Percentiles rank a stretch among this genome's conserved stretches.
These are phyloP conservation scores for Hypoxylon sp. DNA, from an alignment of 2,329 filamentous ascomycete species.

Conservation along the genomic window DNA sequence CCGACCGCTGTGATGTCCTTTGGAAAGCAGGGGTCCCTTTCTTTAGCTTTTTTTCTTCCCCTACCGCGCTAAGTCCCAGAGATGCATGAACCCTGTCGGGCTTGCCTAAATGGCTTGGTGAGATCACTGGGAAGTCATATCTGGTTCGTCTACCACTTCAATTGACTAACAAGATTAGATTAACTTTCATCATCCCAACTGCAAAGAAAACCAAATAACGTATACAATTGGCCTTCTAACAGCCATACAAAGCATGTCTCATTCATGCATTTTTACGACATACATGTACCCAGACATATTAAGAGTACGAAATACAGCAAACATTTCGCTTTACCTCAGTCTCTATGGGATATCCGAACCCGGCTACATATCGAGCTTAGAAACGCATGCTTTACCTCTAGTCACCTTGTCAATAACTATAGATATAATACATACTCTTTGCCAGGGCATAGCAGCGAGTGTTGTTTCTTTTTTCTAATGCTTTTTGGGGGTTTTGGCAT, in stretches of 20 bases:
- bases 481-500: not conserved
- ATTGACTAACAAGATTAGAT: slow-evolving; percentile 31
- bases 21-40: slow-evolving; percentile 5
- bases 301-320: not conserved
- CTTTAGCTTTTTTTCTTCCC: slow-evolving; percentile 32
- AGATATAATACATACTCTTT: not conserved
- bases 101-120: slow-evolving; percentile 40
- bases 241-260: slow-evolving; percentile 25
- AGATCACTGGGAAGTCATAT: slow-evolving; percentile 34
- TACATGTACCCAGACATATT: slow-evolving; percentile 18
- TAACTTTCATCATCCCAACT: slow-evolving; percentile 31
- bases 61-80: slow-evolving; percentile 50
- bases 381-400: not conserved
- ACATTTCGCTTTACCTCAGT: not conserved
- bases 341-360: not conserved
- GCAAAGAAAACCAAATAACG: slow-evolving; percentile 26
- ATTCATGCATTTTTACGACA: slow-evolving; percentile 36
- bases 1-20: slow-evolving; percentile 13
- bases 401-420: not conserved
- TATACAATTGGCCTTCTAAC: slow-evolving; percentile 3
- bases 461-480: slow-evolving; percentile 7
- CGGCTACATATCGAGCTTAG: not conserved
- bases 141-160: slow-evolving; percentile 16
- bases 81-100: slow-evolving; percentile 47
- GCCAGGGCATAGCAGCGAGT: not conserved